Percentiles rank a stretch among this genome's conserved stretches.
These are phyloP conservation scores for Saprolegnia diclina DNA, from an alignment of 352 stramenopile species.

Conservation along the genomic window DNA sequence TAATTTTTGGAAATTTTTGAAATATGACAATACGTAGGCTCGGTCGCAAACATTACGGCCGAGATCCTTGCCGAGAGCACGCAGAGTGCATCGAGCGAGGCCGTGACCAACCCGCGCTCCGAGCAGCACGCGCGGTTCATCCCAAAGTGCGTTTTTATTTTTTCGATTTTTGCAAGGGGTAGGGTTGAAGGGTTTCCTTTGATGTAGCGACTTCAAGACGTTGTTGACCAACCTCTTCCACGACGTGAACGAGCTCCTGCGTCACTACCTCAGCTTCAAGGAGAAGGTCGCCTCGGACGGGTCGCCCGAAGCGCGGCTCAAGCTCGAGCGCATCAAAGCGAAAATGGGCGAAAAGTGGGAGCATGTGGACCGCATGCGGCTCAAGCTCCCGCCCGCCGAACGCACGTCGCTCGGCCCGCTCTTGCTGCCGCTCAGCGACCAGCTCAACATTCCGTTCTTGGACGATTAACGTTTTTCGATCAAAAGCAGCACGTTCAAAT, in stretches of 20 bases:
- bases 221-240: conserved; percentile 83
- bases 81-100: not conserved
- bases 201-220: conserved; percentile 69
- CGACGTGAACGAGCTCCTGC: conserved; percentile 74
- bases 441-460: conserved; percentile 76
- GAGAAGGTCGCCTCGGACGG: conserved; percentile 53
- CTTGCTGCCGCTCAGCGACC: conserved; percentile 80
- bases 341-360: conserved; percentile 87
- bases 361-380: conserved; percentile 73
- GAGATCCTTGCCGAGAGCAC: conserved; percentile 1
- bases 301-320: conserved; percentile 52
- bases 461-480: conserved; percentile 5
- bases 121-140: conserved; percentile 16
- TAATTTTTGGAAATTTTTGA: not conserved
- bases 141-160: not conserved
- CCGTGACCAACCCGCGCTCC: not conserved
- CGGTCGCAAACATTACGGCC: not conserved
- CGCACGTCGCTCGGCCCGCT: conserved; percentile 75
- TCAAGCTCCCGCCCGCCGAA: conserved; percentile 71
- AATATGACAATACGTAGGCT: not conserved
- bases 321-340: conserved; percentile 80
- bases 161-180: not conserved
- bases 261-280: conserved; percentile 75
- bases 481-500: not conserved
- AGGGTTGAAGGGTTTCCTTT: too few species aligned